Evolutionary conservation across 345 rosid genomes (phyloP), one percentile per base, ranked within the genome.

Genomic region (Reutealis trisperma): DNA sequence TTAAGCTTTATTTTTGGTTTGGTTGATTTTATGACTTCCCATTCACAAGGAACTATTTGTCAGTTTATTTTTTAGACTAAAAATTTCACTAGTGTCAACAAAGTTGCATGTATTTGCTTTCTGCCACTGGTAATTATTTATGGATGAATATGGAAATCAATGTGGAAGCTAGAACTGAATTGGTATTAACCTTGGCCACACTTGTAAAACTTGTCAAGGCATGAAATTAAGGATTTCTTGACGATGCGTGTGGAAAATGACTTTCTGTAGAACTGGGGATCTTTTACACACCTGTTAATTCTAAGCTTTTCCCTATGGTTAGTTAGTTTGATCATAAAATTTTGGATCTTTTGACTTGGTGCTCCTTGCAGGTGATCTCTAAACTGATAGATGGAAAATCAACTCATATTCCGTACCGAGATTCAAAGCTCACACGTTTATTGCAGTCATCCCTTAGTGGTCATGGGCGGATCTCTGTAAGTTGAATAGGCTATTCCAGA

Each of bases 391-490:
- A 91, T 84, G 87, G 73, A 54, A 91, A 88, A 74, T 87, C 90
- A 45, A 84, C 90, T 34, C 94, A 91, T 80, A 61, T 91, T 79
- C 92, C 94, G 41, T 91, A 89, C 65, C 86, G 94, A 61, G 94
- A 91, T 85, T 91, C 94, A 78, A 91, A 89, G 81, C 88, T 91
- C 77, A 89, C 94, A 2, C 89, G 94, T 70, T 80, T 91, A 54
- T 78, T 91, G 85, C 94, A 88, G 83, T 88, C 94, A 70, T 89
- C 92, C 68, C 92, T 91, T 42, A 89, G 92, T 78, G 94, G 94
- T 67, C 85, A 86, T 83, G 94, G 92, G 27, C 85, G 85, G 66
- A 73, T 88, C 61, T 91, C 94, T 85, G 94, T 89, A 84, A 85
- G 92, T 75, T 69, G 32, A 65, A 19, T 63, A 65, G 49, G 70